A percentile compares a stretch with the other conserved stretches of the same genome.
Evolutionary conservation across 2,329 filamentous ascomycete genomes (phyloP).

Genomic region (Herpotrichia juniperi): DNA sequence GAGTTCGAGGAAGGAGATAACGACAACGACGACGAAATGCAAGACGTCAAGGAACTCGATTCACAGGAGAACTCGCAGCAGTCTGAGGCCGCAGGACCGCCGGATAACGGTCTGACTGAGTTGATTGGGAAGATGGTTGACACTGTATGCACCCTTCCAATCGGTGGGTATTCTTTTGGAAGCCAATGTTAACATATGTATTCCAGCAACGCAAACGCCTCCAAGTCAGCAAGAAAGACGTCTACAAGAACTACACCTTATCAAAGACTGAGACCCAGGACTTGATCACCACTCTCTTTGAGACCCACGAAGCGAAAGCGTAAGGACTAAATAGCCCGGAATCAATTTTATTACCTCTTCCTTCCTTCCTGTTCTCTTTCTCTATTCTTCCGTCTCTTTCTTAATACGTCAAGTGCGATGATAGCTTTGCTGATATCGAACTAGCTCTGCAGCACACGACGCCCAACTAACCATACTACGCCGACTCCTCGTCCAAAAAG

Average conservation of each 20-base stretch:
- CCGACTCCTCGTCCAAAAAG: slow-evolving; percentile 28
- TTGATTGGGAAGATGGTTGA: slow-evolving; percentile 28
- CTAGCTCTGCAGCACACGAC: slow-evolving; percentile 26
- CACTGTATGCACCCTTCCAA: slow-evolving; percentile 23
- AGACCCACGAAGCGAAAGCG: slow-evolving; percentile 30
- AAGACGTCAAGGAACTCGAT: slow-evolving; percentile 10
- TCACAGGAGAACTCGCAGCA: slow-evolving; percentile 7
- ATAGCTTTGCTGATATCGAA: not conserved
- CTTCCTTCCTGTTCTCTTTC: not conserved
- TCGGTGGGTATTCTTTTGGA: no score
- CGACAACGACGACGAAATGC: slow-evolving; percentile 2
- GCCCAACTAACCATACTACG: slow-evolving; percentile 31
- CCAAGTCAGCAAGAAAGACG: slow-evolving; percentile 17
- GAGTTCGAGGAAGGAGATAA: slow-evolving; percentile 4
- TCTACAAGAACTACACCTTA: slow-evolving; percentile 26
- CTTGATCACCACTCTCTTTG: slow-evolving; percentile 29
- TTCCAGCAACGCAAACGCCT: slow-evolving; percentile 36
- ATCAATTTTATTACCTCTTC: not conserved
- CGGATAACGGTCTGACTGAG: slow-evolving; percentile 11
- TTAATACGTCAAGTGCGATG: slow-evolving; percentile 7
- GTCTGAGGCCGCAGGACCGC: slow-evolving; percentile 6
- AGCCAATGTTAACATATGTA: not conserved
- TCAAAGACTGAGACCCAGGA: slow-evolving; percentile 14
- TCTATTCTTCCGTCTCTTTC: not conserved
- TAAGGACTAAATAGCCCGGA: slow-evolving; percentile 19